These are phyloP conservation scores for Xylaria palmicola DNA, from an alignment of 495 filamentous ascomycete species.

Conservation along the genomic window DNA sequence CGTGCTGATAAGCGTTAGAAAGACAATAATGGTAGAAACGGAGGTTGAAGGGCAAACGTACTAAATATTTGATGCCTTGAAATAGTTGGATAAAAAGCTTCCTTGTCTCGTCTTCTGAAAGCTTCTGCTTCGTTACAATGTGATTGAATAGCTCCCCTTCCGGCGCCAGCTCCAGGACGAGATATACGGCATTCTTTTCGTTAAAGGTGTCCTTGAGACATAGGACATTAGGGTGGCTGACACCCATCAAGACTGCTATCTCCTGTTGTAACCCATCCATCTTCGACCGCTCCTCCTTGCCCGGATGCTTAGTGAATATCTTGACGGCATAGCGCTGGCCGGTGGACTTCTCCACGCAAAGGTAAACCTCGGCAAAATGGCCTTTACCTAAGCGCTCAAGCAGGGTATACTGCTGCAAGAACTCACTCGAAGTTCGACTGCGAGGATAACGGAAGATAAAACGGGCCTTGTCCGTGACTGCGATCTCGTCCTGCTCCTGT, in stretches of 20 bases:
- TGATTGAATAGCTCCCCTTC: conserved; percentile 95
- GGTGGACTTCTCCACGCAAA: conserved; percentile 81
- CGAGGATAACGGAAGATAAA: conserved; percentile 90
- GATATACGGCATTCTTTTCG: conserved; percentile 84
- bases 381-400: conserved; percentile 90
- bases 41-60: conserved; percentile 42
- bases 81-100: conserved; percentile 91
- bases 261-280: conserved; percentile 88
- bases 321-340: conserved; percentile 90
- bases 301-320: conserved; percentile 79
- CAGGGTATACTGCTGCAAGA: conserved; percentile 81
- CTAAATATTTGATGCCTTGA: conserved; percentile 90
- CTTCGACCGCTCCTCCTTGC: conserved; percentile 76
- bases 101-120: conserved; percentile 78
- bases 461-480: conserved; percentile 74
- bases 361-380: conserved; percentile 92
- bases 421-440: conserved; percentile 69
- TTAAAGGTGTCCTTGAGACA: conserved; percentile 96
- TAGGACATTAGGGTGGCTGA: conserved; percentile 92
- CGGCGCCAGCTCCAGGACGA: conserved; percentile 86
- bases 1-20: conserved; percentile 69
- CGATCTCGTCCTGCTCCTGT: conserved; percentile 84
- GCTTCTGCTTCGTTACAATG: conserved; percentile 83
- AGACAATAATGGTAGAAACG: not conserved
- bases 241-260: conserved; percentile 91